Evolutionary conservation across 2,329 filamentous ascomycete genomes (phyloP).

Genomic region (Penicillium hordei): DNA sequence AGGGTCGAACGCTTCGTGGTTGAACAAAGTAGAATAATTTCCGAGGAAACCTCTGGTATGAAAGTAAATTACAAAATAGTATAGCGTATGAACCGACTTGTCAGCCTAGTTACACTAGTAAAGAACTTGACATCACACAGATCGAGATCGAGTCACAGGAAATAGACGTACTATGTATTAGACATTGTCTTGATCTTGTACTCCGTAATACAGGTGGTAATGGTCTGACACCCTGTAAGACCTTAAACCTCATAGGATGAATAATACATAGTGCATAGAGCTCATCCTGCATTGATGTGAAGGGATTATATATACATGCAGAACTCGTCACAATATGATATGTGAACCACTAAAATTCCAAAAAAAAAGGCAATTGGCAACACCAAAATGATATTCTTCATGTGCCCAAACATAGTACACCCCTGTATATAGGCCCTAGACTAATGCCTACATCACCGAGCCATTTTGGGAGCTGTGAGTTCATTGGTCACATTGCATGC

Average conservation of each 20-base stretch:
- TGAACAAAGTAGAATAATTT: neutral
- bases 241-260: neutral
- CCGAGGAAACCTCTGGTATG: neutral
- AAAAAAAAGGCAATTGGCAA: neutral
- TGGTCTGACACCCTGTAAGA: neutral
- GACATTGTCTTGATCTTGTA: neutral
- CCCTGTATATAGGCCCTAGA: neutral
- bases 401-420: neutral
- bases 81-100: neutral
- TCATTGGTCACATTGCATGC: neutral
- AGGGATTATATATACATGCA: neutral
- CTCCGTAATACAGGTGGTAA: neutral
- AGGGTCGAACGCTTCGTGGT: neutral
- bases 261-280: neutral
- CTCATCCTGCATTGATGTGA: neutral
- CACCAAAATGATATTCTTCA: neutral
- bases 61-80: neutral
- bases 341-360: neutral
- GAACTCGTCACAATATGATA: neutral
- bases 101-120: neutral
- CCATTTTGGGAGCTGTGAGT: neutral
- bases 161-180: neutral
- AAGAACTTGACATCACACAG: neutral
- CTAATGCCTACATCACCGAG: neutral
- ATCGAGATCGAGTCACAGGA: neutral